Percentiles rank a stretch among this genome's conserved stretches.
These are phyloP conservation scores for Phytophthora pluvialis DNA, from an alignment of 352 stramenopile genomes.

Conservation along the genomic window DNA sequence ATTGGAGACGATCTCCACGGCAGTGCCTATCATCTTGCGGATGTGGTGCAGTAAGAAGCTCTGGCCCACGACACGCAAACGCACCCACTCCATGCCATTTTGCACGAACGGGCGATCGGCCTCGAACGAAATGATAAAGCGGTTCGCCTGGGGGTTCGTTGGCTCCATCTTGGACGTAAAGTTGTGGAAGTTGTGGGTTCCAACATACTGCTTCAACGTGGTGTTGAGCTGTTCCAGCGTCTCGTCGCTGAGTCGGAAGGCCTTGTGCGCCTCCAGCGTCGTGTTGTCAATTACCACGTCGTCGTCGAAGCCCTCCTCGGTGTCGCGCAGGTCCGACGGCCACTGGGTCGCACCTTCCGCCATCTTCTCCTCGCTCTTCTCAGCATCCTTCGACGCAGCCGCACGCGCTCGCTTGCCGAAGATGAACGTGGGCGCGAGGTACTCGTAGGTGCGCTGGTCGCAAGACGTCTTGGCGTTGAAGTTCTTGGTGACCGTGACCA, in stretches of 20 bases:
- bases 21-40: slow-evolving; percentile 96
- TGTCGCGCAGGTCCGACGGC: slow-evolving; percentile 47
- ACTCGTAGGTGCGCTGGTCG: slow-evolving; percentile 92
- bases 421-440: slow-evolving; percentile 90
- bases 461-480: slow-evolving; percentile 93
- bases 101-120: slow-evolving; percentile 82
- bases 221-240: slow-evolving; percentile 57
- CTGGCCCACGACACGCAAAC: slow-evolving; percentile 94
- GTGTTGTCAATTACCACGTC: slow-evolving; percentile 60
- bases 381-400: slow-evolving; percentile 1
- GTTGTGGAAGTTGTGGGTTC: slow-evolving; percentile 97
- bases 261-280: slow-evolving; percentile 71
- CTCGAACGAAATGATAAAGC: slow-evolving; percentile 95
- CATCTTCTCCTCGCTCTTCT: slow-evolving; percentile 8
- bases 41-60: slow-evolving; percentile 99
- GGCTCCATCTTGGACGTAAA: slow-evolving; percentile 94
- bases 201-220: slow-evolving; percentile 74
- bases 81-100: slow-evolving; percentile 95
- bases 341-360: slow-evolving; percentile 29
- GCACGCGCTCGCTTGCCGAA: slow-evolving; percentile 52
- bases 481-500: slow-evolving; percentile 89
- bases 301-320: slow-evolving; percentile 43
- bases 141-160: slow-evolving; percentile 77
- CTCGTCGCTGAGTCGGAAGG: slow-evolving; percentile 73
- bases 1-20: slow-evolving; percentile 77